Evolutionary conservation across 371 early-diverging fungal species (phyloP), one percentile per base, ranked within the genome.

Genomic region (Mucor mucedo): DNA sequence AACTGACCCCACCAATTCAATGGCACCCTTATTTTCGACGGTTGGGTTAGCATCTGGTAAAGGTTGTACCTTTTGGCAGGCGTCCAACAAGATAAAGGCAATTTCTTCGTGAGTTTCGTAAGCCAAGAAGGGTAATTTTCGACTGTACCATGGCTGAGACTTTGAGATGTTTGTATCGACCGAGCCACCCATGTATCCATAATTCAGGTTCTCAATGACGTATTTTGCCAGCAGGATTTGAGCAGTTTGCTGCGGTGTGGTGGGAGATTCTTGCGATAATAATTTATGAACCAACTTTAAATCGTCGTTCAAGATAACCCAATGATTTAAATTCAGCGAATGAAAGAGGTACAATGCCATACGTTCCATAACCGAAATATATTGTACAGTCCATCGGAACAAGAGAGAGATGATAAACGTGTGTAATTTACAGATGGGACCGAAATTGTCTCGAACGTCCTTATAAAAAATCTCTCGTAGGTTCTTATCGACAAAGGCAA

Each of bases 261-360:
- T 39, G 2, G 40, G 10, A 7, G 47, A 3, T n/a, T 39, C 32
- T 16, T 28, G 35, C 0, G 56, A 56, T 27, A 85, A 60, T 0
- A 87, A 60, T 30, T 74, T 59, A 38, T 76, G 80, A 11, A 87
- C 58, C 0, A 66, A 50, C 7, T 55, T 45, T 33, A 87, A 65
- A 52, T 87, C 87, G 4, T 72, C 72, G 10, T 55, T 61, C 8
- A 75, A 58, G 4, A 83, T 56, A 6, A 38, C 38, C 87, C 87
- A 87, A 42, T 74, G 62, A 6, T 71, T 59, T 9, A 87, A 40
- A 2, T 77, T 77, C 14, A 87, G 58, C 6, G 78, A 80, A 1
- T 73, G 79, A 63, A 87, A 87, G 7, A 87, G 58, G 49, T 83
- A 85, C 6, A 84, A 68, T 1, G 83, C 77, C 82, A 82, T 83